These are phyloP conservation scores for Boletales sp. DNA, from an alignment of 768 basidiomycete genomes.

Conservation along the genomic window DNA sequence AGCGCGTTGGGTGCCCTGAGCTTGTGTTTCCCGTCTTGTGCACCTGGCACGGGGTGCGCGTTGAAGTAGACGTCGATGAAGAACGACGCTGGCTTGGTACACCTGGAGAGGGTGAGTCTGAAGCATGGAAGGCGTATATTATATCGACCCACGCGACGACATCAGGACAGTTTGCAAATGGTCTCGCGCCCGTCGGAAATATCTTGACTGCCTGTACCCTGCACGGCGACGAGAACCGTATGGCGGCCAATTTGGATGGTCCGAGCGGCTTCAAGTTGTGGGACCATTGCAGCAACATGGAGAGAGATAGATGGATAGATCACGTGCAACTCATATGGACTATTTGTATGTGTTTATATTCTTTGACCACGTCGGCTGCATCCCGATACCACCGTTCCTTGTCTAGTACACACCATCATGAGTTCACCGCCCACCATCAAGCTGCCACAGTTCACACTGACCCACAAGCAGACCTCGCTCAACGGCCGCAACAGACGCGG, in stretches of 20 bases:
- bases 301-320: neutral
- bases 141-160: constrained; percentile 56
- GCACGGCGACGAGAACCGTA: constrained; percentile 68
- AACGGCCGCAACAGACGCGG: constrained; percentile 57
- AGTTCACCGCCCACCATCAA: constrained; percentile 52
- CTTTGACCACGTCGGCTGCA: no score
- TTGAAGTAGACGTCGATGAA: constrained; percentile 76
- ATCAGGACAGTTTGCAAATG: constrained; percentile 58
- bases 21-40: constrained; percentile 50
- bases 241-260: constrained; percentile 56
- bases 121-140: no score
- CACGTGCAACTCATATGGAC: neutral
- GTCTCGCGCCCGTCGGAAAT: constrained; percentile 61
- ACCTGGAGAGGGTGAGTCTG: constrained; percentile 44
- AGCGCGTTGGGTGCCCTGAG: constrained; percentile 67
- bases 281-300: constrained; percentile 66
- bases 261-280: constrained; percentile 58
- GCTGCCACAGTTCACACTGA: constrained; percentile 44
- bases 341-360: neutral
- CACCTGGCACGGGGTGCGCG: constrained; percentile 48
- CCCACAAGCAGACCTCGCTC: constrained; percentile 27
- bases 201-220: constrained; percentile 65
- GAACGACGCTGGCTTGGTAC: constrained; percentile 71
- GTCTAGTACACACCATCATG: no score
- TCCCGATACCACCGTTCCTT: no score